Evolutionary conservation across 2,329 filamentous ascomycete species (phyloP).

Genomic region (Clonostachys solani): DNA sequence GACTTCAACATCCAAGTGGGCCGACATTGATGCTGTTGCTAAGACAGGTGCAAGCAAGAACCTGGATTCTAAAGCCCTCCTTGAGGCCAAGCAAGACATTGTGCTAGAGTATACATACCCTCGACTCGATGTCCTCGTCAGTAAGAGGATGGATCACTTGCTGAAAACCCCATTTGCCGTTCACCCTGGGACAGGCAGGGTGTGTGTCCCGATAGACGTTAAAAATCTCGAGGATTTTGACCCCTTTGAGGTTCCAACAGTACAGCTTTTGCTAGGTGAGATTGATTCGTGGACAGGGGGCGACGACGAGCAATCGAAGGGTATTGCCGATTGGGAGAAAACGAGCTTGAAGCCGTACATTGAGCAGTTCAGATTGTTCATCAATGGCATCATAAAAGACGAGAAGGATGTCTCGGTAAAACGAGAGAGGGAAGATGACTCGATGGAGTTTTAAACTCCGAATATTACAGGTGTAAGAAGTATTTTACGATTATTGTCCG

Average conservation of each 20-base stretch:
- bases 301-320: conserved; percentile 32
- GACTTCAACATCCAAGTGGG: conserved; percentile 79
- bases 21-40: conserved; percentile 84
- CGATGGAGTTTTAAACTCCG: conserved; percentile 45
- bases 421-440: conserved; percentile 47
- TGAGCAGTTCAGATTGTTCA: conserved; percentile 82
- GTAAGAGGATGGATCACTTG: conserved; percentile 96
- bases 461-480: too few species aligned
- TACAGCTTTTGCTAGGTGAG: conserved; percentile 74
- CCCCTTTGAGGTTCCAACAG: conserved; percentile 83
- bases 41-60: conserved; percentile 68
- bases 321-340: conserved; percentile 87
- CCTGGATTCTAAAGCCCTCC: conserved; percentile 69
- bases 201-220: conserved; percentile 92
- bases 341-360: conserved; percentile 91
- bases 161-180: conserved; percentile 96
- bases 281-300: conserved; percentile 74
- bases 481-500: too few species aligned
- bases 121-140: conserved; percentile 92
- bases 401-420: conserved; percentile 53
- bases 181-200: conserved; percentile 87
- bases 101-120: conserved; percentile 98
- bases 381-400: conserved; percentile 74
- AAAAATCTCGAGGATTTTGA: conserved; percentile 74
- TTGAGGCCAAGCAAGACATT: conserved; percentile 92